Evolutionary conservation across 2,329 filamentous ascomycete genomes (phyloP), one percentile per base, ranked within the genome.

Genomic region (Albophoma yamanashiensis): DNA sequence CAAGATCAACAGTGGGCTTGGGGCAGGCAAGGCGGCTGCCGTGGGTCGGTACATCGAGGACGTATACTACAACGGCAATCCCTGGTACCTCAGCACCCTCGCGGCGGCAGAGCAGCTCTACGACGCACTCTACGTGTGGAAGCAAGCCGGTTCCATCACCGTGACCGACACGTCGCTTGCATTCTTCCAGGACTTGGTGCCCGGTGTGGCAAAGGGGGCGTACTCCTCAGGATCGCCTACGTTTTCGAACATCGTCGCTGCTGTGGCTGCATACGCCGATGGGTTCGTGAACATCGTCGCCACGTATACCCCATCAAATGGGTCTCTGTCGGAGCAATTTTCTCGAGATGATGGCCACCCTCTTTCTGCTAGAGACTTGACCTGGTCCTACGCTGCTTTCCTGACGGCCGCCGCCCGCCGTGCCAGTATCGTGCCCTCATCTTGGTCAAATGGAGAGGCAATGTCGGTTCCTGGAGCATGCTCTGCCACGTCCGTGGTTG

Each of bases 41-140:
- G 76, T 88, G 7, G 88, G 88, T 53, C 78, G 88, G 62, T 91
- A 91, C 68, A 74, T 85, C 0, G 87, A 90, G 70, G 89, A 95
- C 66, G 73, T 78, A 4, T 94, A 93, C 73, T 88, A 87, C 71
- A 84, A 84, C 62, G 89, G 89, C 1, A 92, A 94, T 71, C 90
- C 90, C 1, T 94, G 90, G 90, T 89, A 91, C 67, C 79, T 93
- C 15, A 82, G 82, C 66, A 93, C 88, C 1, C 78, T 91, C 38
- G 89, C 89, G 1, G 89, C 89, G 0, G 91, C 89, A 3, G 90
- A 94, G 73, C 87, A 89, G 69, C 81, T 95, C 3, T 93, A 92
- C 70, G 86, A 89, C 66, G 87, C 90, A 1, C 68, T 92, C 1
- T 86, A 87, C 64, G 84, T 88, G 57, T 93, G 89, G 88, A 79